A percentile compares a stretch with the other conserved stretches of the same genome.
Evolutionary conservation across 108 stramenopile genomes (phyloP).

Genomic region (Conticribra weissflogii): DNA sequence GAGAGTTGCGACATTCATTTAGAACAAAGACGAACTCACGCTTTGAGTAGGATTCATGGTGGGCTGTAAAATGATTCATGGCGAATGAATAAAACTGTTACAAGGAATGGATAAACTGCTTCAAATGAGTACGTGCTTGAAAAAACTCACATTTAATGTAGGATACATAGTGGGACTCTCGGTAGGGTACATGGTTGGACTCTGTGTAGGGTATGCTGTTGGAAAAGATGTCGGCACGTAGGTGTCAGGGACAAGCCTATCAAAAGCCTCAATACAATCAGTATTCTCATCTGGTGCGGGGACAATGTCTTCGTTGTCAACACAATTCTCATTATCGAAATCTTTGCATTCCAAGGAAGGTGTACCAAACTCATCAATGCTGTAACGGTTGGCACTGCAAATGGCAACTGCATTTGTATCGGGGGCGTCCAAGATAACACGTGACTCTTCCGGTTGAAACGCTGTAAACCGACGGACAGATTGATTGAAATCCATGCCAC

Average conservation of each 20-base stretch:
- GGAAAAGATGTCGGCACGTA: neutral
- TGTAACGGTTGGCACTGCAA: slow-evolving; percentile 27
- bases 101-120: too few relatives aligned
- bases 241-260: neutral
- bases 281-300: neutral
- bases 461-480: neutral
- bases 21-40: too few relatives aligned
- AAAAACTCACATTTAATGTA: neutral
- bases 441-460: slow-evolving; percentile 8
- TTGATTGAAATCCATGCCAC: slow-evolving; percentile 4
- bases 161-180: neutral
- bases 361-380: slow-evolving; percentile 11
- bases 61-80: neutral
- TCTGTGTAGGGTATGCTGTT: neutral
- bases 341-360: slow-evolving; percentile 4
- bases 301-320: slow-evolving; percentile 7
- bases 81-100: too few relatives aligned
- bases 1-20: too few relatives aligned
- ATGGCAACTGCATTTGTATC: slow-evolving; percentile 3
- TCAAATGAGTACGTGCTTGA: too few relatives aligned
- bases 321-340: slow-evolving; percentile 4
- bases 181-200: neutral
- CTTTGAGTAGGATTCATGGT: too few relatives aligned
- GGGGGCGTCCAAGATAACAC: neutral
- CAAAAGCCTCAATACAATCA: neutral